Evolutionary conservation across 139 green algal genomes (phyloP).

Genomic region (Volvox africanus): DNA sequence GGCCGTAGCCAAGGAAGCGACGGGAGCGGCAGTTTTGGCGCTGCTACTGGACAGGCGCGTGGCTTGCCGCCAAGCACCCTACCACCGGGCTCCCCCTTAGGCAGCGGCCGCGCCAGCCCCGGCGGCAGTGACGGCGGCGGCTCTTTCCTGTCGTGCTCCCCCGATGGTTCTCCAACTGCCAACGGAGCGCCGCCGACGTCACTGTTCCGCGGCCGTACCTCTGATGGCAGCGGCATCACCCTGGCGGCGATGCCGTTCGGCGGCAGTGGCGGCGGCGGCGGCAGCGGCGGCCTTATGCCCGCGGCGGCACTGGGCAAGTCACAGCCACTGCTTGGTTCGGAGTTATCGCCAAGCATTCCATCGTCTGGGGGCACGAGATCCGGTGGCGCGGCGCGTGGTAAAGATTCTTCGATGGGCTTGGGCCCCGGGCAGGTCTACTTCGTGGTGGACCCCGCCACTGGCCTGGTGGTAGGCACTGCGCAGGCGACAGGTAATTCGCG

Average conservation of each 20-base stretch:
- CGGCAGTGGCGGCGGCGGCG: not conserved
- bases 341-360: not conserved
- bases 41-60: not conserved
- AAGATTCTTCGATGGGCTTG: not conserved
- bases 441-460: conserved; percentile 30
- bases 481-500: not conserved
- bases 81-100: conserved; percentile 7
- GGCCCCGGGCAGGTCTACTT: not conserved
- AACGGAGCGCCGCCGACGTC: not conserved
- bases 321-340: not conserved
- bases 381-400: not conserved
- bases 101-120: conserved; percentile 35
- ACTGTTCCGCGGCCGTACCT: not conserved
- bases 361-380: not conserved
- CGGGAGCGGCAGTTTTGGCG: not conserved
- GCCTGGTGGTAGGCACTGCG: conserved; percentile 32
- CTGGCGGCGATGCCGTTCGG: not conserved
- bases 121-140: not conserved
- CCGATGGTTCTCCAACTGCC: not conserved
- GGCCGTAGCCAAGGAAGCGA: conserved; percentile 11
- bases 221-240: not conserved
- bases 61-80: not conserved
- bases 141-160: conserved; percentile 3
- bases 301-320: not conserved
- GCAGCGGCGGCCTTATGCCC: not conserved